Base-by-base conservation (phyloP, 805 yeast species). In the Cephaloascus albidus region DNA sequence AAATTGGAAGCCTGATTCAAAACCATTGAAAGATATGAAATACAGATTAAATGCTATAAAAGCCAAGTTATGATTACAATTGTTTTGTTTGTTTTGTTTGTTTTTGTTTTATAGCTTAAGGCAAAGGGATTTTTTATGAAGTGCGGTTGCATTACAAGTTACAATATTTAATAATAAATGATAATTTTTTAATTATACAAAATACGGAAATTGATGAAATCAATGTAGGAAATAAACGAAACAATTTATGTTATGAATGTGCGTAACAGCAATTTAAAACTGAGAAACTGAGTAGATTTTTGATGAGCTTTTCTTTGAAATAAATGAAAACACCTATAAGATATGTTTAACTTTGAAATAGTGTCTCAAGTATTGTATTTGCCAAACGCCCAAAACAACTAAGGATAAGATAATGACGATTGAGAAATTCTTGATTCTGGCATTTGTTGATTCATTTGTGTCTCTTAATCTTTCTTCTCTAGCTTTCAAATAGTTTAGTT, bases 391-490 rank as follows among this genome's bases (percentile, higher is more conserved):
- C 51, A 93, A 76, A 19, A 78, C 76, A 38, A 87, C 56, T 58
- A 93, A 74, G 30, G 87, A 70, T 32, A 81, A 23, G 42, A 88
- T 71, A 44, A 87, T 76, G 36, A 79, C 53, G 26, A 85, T 51
- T 14, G 95, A 85, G 60, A 93, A 93, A 65, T 81, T 79, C 66
- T 87, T 81, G 43, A 90, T 96, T 58, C 98, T 81, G 50, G 82
- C 72, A 65, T 93, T 93, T 38, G 98, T 93, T 34, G 94, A 81
- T 69, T 93, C 98, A 63, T 93, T 93, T 38, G 98, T 93, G 60
- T 93, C 94, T 69, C 98, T 84, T 63, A 93, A 72, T 62, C 86
- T 77, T 61, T 81, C 90, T 65, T 93, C 98, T 65, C 98, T 85
- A 43, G 63, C 65, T 54, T 82, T 82, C 66, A 93, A 74, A 63